A percentile compares a stretch with the other conserved stretches of the same genome.
Conservation (phyloP, 768 basidiomycete species). For the Tylopilus rubrobrunneus region DNA sequence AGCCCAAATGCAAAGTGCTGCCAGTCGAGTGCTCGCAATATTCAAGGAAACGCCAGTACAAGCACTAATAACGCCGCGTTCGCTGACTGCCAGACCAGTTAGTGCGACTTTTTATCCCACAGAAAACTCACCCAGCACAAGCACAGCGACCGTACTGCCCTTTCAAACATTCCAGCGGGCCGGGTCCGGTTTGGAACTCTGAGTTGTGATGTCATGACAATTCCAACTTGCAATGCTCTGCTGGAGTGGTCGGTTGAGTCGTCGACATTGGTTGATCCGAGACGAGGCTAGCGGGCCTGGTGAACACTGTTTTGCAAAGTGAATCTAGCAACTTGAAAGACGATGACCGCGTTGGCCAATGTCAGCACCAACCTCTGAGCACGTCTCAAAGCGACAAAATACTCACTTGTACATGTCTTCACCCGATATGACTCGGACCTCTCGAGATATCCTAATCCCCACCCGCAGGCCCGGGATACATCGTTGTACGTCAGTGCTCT, state of each 20-base stretch:
- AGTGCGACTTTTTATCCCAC: neutral
- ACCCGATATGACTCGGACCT: neutral
- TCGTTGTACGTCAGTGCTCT: too few relatives aligned
- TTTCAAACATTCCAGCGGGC: neutral
- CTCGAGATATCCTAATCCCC: too few relatives aligned
- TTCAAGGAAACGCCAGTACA: neutral
- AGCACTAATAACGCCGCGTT: neutral
- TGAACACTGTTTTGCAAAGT: neutral
- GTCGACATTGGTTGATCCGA: neutral
- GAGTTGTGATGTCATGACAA: neutral
- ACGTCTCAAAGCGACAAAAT: neutral
- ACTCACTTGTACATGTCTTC: neutral
- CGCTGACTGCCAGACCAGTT: neutral
- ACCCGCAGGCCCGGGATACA: too few relatives aligned
- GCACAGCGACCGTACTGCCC: neutral
- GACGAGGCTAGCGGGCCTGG: neutral
- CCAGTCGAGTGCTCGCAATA: neutral
- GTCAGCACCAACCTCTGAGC: neutral
- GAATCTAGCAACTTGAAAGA: neutral
- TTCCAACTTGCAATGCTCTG: too few relatives aligned
- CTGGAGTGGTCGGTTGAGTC: too few relatives aligned
- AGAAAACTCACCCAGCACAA: neutral
- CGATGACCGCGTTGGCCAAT: neutral
- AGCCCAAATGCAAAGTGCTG: neutral
- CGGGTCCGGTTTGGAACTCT: slow-evolving; percentile 5